Conservation (phyloP, 768 basidiomycete genomes). For the Tricholoma flavovirens region DNA sequence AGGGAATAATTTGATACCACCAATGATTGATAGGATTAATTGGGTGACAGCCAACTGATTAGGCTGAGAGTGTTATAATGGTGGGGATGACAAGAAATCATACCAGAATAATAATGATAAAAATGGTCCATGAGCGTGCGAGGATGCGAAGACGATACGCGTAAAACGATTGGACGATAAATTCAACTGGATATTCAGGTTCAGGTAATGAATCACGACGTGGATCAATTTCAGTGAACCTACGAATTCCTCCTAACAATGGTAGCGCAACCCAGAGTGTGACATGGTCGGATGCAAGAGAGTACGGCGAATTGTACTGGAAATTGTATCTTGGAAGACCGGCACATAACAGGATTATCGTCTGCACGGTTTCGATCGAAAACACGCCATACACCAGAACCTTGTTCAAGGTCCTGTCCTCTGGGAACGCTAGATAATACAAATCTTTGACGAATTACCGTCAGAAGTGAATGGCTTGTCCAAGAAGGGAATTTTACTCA, state of each 20-base stretch:
- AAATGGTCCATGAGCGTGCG: neutral
- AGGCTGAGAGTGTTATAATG: neutral
- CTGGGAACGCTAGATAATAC: conserved; percentile 1
- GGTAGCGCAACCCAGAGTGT: neutral
- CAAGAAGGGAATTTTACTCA: neutral
- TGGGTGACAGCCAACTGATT: neutral
- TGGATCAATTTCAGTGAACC: neutral
- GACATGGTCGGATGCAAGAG: too few relatives aligned
- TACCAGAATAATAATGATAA: neutral
- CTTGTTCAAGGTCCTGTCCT: neutral
- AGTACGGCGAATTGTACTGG: too few relatives aligned
- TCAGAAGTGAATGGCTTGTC: neutral
- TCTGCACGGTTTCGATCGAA: neutral
- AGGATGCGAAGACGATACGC: neutral
- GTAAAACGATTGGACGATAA: neutral
- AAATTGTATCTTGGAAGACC: neutral
- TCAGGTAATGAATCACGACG: neutral
- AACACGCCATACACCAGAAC: neutral
- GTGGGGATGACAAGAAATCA: neutral
- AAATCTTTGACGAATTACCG: neutral
- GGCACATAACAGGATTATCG: neutral
- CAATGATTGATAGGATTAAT: neutral
- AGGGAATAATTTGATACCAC: too few relatives aligned
- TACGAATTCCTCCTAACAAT: neutral
- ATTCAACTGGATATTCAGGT: neutral